Percentiles rank a stretch among this genome's conserved stretches.
These are phyloP conservation scores for Pythium pyrilobum DNA, from an alignment of 352 stramenopile genomes.

Conservation along the genomic window DNA sequence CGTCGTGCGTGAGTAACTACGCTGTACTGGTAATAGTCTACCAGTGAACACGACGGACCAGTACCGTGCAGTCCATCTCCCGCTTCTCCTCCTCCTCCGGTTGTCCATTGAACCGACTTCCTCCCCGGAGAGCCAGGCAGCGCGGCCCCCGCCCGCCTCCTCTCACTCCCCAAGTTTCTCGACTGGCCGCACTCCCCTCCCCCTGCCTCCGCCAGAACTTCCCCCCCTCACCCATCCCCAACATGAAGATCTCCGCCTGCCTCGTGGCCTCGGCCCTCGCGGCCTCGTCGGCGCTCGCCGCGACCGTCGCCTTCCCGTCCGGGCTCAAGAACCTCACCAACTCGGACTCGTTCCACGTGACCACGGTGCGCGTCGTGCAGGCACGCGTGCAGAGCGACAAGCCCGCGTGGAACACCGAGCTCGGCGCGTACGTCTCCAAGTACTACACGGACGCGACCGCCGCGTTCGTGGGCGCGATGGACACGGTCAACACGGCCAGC, in stretches of 20 bases:
- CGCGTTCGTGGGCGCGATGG: constrained; percentile 52
- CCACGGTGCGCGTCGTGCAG: constrained; percentile 50
- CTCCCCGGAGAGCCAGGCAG: too few relatives aligned
- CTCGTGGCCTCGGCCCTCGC: constrained; percentile 3
- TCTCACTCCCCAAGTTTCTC: too few relatives aligned
- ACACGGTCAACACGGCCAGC: constrained; percentile 78
- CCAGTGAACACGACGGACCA: too few relatives aligned
- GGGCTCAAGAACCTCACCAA: constrained; percentile 25
- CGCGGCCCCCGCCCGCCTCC: too few relatives aligned
- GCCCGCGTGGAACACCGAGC: constrained; percentile 40
- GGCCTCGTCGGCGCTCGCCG: not conserved
- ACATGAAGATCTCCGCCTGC: constrained; percentile 14
- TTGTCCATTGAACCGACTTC: too few relatives aligned
- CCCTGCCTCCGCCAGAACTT: too few relatives aligned
- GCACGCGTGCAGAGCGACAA: constrained; percentile 54
- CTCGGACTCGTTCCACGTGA: constrained; percentile 47
- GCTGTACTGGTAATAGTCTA: too few relatives aligned
- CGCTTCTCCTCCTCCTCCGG: too few relatives aligned
- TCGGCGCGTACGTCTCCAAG: constrained; percentile 32
- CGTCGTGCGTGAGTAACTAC: too few relatives aligned
- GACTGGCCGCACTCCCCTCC: too few relatives aligned
- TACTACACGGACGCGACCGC: constrained; percentile 47
- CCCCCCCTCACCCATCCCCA: too few relatives aligned
- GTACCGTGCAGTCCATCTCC: too few relatives aligned
- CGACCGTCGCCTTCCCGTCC: constrained; percentile 12